Percentiles rank a stretch among this genome's conserved stretches.
These are phyloP conservation scores for Plasmopara muralis DNA, from an alignment of 352 stramenopile genomes.

Conservation along the genomic window DNA sequence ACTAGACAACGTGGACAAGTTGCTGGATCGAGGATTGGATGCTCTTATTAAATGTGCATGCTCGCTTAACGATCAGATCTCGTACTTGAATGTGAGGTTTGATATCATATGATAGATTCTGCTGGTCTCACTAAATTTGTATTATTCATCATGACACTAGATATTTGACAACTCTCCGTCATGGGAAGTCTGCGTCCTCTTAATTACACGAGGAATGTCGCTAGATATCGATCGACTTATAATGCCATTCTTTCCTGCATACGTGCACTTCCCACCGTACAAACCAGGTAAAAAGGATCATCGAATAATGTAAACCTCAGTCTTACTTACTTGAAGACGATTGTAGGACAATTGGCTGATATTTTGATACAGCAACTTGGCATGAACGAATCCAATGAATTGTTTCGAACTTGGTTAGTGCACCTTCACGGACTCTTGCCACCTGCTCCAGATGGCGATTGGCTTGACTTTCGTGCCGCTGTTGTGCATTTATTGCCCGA, in stretches of 20 bases:
- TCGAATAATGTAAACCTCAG: background rate
- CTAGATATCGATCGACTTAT: conserved; percentile 54
- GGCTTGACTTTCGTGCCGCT: conserved; percentile 52
- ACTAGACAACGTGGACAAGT: conserved; percentile 62
- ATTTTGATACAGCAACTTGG: conserved; percentile 53
- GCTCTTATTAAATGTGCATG: conserved; percentile 59
- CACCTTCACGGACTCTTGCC: conserved; percentile 42
- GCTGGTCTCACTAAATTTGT: background rate
- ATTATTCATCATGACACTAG: conserved; percentile 21
- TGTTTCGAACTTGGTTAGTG: conserved; percentile 52
- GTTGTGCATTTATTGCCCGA: conserved; percentile 51
- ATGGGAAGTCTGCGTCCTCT: conserved; percentile 56
- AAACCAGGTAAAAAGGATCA: conserved; percentile 26
- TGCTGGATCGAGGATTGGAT: conserved; percentile 47
- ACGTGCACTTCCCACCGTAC: conserved; percentile 57
- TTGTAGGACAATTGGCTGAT: conserved; percentile 46
- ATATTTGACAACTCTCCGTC: conserved; percentile 36
- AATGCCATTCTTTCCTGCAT: conserved; percentile 41
- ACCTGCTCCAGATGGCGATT: conserved; percentile 43
- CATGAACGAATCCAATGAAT: conserved; percentile 28
- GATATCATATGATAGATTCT: background rate
- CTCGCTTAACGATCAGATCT: conserved; percentile 63
- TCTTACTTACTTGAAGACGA: conserved; percentile 5
- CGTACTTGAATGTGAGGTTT: conserved; percentile 45
- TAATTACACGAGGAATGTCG: conserved; percentile 63